These are phyloP conservation scores for Ophiosphaerella korrae DNA, from an alignment of 2,329 filamentous ascomycete species.

Conservation along the genomic window DNA sequence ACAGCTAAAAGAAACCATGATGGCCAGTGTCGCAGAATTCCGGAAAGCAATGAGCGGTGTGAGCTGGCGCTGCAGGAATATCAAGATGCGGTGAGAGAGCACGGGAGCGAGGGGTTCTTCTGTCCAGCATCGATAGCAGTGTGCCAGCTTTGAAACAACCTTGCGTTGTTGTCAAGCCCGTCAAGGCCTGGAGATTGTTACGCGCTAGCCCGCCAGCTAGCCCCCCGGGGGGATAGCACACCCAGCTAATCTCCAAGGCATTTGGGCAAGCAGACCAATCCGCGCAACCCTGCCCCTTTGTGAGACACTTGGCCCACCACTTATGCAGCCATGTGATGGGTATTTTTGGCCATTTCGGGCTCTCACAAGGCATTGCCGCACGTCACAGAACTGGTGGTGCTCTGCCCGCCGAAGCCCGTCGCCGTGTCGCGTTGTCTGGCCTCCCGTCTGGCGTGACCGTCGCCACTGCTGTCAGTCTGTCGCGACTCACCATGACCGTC, in stretches of 20 bases:
- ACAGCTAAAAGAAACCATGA: conserved; percentile 88
- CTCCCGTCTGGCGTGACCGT: too few relatives aligned
- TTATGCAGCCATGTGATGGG: conserved; percentile 2
- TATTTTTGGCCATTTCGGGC: conserved; percentile 1
- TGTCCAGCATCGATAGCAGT: not conserved
- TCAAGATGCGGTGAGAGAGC: not conserved
- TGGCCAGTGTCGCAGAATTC: too few relatives aligned
- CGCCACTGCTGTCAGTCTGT: too few relatives aligned
- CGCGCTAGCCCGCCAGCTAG: too few relatives aligned
- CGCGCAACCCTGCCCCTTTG: not conserved
- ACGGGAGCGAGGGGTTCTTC: conserved; percentile 11
- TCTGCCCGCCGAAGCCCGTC: conserved; percentile 1
- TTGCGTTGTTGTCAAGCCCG: too few relatives aligned
- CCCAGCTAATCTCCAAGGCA: too few relatives aligned
- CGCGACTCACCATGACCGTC: not conserved
- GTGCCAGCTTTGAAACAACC: too few relatives aligned
- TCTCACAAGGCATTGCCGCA: not conserved
- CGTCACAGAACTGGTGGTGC: conserved; percentile 22
- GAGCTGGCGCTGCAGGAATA: not conserved
- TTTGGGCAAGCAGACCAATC: not conserved
- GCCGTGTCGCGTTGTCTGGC: not conserved
- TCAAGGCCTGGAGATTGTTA: too few relatives aligned
- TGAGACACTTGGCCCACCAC: not conserved
- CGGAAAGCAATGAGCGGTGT: too few relatives aligned
- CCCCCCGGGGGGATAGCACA: too few relatives aligned